Base-by-base conservation (phyloP, 1,284 basidiomycete species). In the Ceratobasidium sp. region DNA sequence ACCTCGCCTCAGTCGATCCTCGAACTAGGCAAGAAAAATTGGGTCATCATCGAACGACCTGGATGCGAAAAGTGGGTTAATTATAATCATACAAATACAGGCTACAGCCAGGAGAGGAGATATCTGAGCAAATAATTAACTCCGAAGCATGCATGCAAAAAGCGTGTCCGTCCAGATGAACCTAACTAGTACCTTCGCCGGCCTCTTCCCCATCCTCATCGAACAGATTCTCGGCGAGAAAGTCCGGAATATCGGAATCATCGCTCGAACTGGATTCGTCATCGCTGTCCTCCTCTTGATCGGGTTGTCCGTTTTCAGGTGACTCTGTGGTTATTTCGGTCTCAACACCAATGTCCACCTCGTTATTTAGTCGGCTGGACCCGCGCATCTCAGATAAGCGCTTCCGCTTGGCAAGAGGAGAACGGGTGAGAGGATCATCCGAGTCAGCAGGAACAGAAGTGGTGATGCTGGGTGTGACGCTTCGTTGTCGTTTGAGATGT, bases 321-420 rank as follows among this genome's bases (percentile, higher is more conserved):
- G 57, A 23, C 21, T 34, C 57, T 18, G 16, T 18, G 43, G 16
- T 30, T 6, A 23, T 23, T 5, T 50, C 48, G 6, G 30, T 23
- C 4, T 4, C 52, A 5, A n/a, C n/a, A n/a, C n/a, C 45, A 12
- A 12, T 1, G 23, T 52, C 34, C 32, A 41, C 28, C 41, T 69
- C 34, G 52, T 30, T 57, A 8, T 34, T 50, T 36, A 69, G 52
- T 34, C 64, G 34, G 23, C 64, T 69, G 10, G 64, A 69, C 32
- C 64, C 64, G 3, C 64, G 41, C 64, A 69, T 55, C 52, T 86
- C 84, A 12, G 84, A 86, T 61, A 92, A 76, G 79, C 88, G 91
- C 82, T 91, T 92, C 78, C 91, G 87, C 80, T 92, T 92, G 30
- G 90, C 86, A 43, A 92, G 82, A 0, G 91, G 91, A 1, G 91